Evolutionary conservation across 495 filamentous ascomycete species (phyloP).

Genomic region (Podospora pseudocomata): DNA sequence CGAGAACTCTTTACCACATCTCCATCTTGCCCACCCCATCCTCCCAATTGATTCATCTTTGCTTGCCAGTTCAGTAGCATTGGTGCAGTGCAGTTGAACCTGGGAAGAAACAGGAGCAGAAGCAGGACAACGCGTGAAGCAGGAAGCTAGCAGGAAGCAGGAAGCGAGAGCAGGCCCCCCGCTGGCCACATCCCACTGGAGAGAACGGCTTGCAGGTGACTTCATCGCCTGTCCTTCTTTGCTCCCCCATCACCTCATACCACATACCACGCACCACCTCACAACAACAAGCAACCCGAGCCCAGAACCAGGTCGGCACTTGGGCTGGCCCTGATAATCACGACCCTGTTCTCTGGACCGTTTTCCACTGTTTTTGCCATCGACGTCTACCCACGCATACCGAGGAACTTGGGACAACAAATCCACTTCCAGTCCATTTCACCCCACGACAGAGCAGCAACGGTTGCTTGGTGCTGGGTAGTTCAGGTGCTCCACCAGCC

Average conservation of each 20-base stretch:
- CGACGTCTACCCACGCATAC: not conserved
- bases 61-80: not conserved
- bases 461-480: constrained; percentile 24
- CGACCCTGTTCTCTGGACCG: constrained; percentile 15
- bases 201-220: constrained; percentile 17
- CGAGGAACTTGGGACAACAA: not conserved
- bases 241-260: constrained; percentile 21
- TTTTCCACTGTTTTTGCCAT: constrained; percentile 7
- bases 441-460: constrained; percentile 13
- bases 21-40: not conserved
- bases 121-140: not conserved
- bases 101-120: not conserved
- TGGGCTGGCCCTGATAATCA: constrained; percentile 34
- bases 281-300: constrained; percentile 10
- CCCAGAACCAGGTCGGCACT: constrained; percentile 24
- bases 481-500: constrained; percentile 19
- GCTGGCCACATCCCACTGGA: constrained; percentile 23
- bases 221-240: constrained; percentile 15
- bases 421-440: constrained; percentile 2
- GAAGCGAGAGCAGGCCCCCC: constrained; percentile 14
- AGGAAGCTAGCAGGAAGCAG: not conserved
- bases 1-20: constrained; percentile 1
- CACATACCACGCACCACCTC: constrained; percentile 6
- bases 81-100: not conserved
- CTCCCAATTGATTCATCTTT: constrained; percentile 9